These are phyloP conservation scores for Saturnispora zaruensis DNA, from an alignment of 805 yeast species.

Conservation along the genomic window DNA sequence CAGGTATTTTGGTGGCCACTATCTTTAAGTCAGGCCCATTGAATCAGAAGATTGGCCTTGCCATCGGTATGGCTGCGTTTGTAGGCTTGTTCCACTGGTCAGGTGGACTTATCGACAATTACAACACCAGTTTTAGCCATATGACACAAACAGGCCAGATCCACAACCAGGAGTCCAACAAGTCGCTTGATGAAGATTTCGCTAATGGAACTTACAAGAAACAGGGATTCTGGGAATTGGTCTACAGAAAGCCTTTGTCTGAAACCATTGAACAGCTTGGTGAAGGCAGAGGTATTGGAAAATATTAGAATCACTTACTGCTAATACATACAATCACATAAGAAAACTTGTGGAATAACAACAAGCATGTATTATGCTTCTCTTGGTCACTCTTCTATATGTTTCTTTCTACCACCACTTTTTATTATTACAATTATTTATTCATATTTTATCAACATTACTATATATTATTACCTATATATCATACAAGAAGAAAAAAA, in stretches of 20 bases:
- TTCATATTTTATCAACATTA: conserved; percentile 1
- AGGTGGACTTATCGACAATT: conserved; percentile 40
- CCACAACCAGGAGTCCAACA: conserved; percentile 32
- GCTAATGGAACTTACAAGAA: conserved; percentile 28
- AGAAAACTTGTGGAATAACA: neutral
- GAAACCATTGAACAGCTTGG: conserved; percentile 75
- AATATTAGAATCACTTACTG: conserved; percentile 14
- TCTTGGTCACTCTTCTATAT: neutral
- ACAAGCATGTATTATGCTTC: neutral
- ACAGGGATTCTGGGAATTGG: conserved; percentile 72
- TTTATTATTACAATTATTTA: conserved; percentile 4
- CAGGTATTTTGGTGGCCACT: conserved; percentile 20
- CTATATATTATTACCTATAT: neutral
- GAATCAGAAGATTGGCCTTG: conserved; percentile 37
- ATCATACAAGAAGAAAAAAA: neutral
- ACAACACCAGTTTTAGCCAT: conserved; percentile 37
- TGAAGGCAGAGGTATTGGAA: conserved; percentile 50
- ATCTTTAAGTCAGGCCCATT: conserved; percentile 23
- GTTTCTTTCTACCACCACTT: neutral
- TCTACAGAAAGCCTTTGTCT: conserved; percentile 71
- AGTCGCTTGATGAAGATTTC: conserved; percentile 29
- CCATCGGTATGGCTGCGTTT: conserved; percentile 36
- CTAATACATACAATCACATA: neutral
- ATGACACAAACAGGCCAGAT: conserved; percentile 32
- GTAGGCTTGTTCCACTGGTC: conserved; percentile 47